Percentiles rank a stretch among this genome's conserved stretches.
phyloP scores from a whole-genome alignment of 441 rosid species.

The Erysimum pusillum region DNA sequence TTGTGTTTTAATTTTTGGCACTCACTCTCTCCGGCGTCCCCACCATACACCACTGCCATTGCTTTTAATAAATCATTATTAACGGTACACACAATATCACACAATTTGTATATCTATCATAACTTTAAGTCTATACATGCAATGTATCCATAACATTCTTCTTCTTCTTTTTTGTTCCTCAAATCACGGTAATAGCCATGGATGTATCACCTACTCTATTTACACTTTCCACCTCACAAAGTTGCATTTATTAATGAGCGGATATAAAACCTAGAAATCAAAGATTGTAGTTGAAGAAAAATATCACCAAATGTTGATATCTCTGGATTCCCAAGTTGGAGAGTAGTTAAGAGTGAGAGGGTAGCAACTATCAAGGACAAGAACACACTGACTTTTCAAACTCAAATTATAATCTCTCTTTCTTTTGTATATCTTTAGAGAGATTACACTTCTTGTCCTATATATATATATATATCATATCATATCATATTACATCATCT shows the following conservation, averaged over 20 bases:
- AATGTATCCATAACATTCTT: constrained; percentile 33
- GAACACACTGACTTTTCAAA: constrained; percentile 33
- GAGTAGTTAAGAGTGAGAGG: constrained; percentile 42
- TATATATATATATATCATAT: constrained; percentile 41
- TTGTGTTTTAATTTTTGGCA: constrained; percentile 30
- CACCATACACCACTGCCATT: constrained; percentile 36
- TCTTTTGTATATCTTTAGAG: constrained; percentile 37
- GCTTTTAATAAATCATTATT: constrained; percentile 26
- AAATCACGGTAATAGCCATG: constrained; percentile 34
- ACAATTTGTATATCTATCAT: constrained; percentile 21
- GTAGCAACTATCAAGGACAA: constrained; percentile 45
- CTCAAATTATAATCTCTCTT: constrained; percentile 42
- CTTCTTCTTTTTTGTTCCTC: neutral
- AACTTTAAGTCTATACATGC: constrained; percentile 41
- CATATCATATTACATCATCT: constrained; percentile 49
- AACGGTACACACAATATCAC: neutral
- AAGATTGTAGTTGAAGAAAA: constrained; percentile 15
- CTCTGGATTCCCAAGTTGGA: constrained; percentile 18
- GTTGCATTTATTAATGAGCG: constrained; percentile 12
- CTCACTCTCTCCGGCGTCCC: constrained; percentile 29
- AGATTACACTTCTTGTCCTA: constrained; percentile 48
- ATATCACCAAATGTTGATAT: constrained; percentile 12
- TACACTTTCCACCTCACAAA: constrained; percentile 38
- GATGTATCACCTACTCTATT: constrained; percentile 39
- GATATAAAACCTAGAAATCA: constrained; percentile 15